Evolutionary conservation across 192 early-diverging fungal genomes (phyloP).

Genomic region (Coemansia sp.): DNA sequence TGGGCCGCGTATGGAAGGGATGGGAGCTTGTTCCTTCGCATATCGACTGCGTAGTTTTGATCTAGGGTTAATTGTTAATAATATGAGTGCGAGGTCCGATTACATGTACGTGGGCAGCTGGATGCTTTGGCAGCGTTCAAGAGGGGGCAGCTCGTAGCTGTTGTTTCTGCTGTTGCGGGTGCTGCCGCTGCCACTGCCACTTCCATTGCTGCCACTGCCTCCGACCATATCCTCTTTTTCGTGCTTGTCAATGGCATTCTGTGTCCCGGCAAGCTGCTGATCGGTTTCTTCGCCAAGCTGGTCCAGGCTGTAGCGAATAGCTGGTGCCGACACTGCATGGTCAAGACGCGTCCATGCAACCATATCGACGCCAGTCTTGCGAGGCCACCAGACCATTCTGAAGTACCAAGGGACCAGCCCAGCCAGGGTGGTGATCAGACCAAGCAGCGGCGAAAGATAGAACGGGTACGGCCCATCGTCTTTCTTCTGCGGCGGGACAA

Average conservation of each 20-base stretch:
- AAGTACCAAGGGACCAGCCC: slow-evolving; percentile 53
- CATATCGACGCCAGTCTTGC: slow-evolving; percentile 26
- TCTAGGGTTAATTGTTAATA: slow-evolving; percentile 9
- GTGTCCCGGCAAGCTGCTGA: neutral
- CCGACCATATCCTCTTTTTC: no score
- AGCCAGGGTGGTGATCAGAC: slow-evolving; percentile 39
- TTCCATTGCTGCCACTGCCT: no score
- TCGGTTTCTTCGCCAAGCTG: neutral
- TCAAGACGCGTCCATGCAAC: slow-evolving; percentile 21
- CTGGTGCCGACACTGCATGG: neutral
- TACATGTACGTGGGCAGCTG: neutral
- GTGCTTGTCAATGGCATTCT: neutral
- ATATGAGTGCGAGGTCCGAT: no score
- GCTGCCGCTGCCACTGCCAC: neutral
- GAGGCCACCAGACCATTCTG: slow-evolving; percentile 54
- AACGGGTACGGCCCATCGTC: slow-evolving; percentile 46
- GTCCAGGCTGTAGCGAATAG: neutral
- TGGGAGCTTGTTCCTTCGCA: slow-evolving; percentile 25
- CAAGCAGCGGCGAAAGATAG: slow-evolving; percentile 55
- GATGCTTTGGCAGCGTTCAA: neutral
- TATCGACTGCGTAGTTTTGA: slow-evolving; percentile 37
- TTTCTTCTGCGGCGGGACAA: slow-evolving; percentile 51
- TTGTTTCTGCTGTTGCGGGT: neutral
- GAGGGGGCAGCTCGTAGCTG: neutral
- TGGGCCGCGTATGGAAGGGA: slow-evolving; percentile 14